phyloP scores from a whole-genome alignment of 2,329 filamentous ascomycete species.

The Tricladium varicosporioides region DNA sequence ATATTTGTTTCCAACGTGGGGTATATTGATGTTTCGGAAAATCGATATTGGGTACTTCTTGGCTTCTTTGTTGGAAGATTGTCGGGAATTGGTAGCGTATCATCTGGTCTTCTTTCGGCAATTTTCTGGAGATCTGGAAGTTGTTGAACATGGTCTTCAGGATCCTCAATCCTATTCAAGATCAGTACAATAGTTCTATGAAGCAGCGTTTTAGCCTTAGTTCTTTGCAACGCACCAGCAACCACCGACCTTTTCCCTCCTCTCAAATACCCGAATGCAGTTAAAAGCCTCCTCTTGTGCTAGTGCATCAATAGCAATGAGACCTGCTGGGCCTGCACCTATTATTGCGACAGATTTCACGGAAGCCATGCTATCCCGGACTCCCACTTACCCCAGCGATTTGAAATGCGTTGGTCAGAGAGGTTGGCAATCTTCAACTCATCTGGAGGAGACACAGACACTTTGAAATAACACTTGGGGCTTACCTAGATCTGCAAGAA shows the following conservation, averaged over 20 bases:
- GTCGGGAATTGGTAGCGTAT: not conserved
- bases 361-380: conserved; percentile 20
- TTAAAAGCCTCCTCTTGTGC: conserved; percentile 58
- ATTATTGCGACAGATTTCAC: conserved; percentile 53
- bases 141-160: not conserved
- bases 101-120: not conserved
- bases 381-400: no score
- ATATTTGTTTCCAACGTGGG: conserved; percentile 66
- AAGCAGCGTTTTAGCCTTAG: not conserved
- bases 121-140: not conserved
- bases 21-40: conserved; percentile 55
- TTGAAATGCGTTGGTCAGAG: no score
- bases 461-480: no score
- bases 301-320: conserved; percentile 59
- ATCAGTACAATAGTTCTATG: no score
- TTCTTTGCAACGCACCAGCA: conserved; percentile 50
- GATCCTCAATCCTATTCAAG: not conserved
- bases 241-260: conserved; percentile 56
- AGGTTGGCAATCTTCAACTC: no score
- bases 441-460: no score
- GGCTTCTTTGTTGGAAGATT: not conserved
- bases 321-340: conserved; percentile 58
- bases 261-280: conserved; percentile 59
- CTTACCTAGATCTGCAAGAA: no score
- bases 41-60: not conserved